Conservation (phyloP, 2,329 filamentous ascomycete species). For the Pestalotiopsis sp. region DNA sequence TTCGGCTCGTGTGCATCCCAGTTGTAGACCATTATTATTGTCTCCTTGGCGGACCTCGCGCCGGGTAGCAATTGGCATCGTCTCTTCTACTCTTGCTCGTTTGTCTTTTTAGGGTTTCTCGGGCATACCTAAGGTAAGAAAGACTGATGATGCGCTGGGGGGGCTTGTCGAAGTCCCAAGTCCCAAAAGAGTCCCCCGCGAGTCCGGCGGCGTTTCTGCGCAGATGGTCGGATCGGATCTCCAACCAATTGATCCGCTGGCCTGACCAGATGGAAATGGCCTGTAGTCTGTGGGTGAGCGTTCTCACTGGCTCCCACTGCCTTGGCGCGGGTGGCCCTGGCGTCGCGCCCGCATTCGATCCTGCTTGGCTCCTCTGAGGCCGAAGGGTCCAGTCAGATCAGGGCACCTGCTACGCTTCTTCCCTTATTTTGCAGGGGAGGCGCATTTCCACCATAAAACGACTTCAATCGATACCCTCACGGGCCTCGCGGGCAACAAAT, state of each 20-base stretch:
- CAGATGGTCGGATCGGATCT: not conserved
- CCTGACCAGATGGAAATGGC: too few species aligned
- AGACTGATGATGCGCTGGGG: not conserved
- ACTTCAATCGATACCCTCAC: not conserved
- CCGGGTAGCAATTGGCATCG: not conserved
- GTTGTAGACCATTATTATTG: slow-evolving; percentile 43
- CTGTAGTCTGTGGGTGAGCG: too few species aligned
- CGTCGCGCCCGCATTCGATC: not conserved
- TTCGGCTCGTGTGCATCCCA: slow-evolving; percentile 46
- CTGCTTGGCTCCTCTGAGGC: not conserved
- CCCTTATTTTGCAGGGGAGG: not conserved
- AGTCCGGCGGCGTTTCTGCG: not conserved
- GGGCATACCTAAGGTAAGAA: not conserved
- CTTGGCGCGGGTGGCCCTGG: not conserved
- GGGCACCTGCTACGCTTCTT: not conserved
- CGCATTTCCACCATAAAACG: not conserved
- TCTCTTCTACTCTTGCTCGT: too few species aligned
- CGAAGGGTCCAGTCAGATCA: not conserved
- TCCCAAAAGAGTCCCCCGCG: not conserved
- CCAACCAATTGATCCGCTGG: not conserved
- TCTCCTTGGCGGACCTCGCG: slow-evolving; percentile 10
- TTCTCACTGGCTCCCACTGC: not conserved
- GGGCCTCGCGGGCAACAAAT: not conserved
- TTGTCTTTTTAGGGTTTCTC: too few species aligned
- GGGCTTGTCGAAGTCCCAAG: not conserved